These are phyloP conservation scores for Daldinia vernicosa DNA, from an alignment of 495 filamentous ascomycete species.

Conservation along the genomic window DNA sequence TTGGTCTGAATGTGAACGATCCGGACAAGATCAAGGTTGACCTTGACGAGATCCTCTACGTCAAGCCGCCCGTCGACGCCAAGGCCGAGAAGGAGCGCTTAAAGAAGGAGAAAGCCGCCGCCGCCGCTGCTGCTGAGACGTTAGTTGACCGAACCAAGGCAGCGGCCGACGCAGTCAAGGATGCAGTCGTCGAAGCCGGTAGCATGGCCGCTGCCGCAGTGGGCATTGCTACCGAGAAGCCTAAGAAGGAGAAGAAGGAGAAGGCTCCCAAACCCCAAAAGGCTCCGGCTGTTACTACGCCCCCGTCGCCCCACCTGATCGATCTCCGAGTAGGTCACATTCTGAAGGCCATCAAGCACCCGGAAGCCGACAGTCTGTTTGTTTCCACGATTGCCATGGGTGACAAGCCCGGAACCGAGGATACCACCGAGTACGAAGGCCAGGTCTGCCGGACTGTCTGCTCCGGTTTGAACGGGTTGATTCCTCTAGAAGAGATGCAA, in stretches of 20 bases:
- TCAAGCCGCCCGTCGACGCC: slow-evolving; percentile 80
- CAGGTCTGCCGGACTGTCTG: slow-evolving; percentile 93
- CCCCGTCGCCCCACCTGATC: slow-evolving; percentile 83
- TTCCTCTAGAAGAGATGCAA: slow-evolving; percentile 96
- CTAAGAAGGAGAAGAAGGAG: slow-evolving; percentile 89
- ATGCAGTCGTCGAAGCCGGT: slow-evolving; percentile 52
- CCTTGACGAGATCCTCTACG: slow-evolving; percentile 78
- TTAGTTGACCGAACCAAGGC: slow-evolving; percentile 63
- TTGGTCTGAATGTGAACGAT: slow-evolving; percentile 73
- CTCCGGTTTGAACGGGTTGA: slow-evolving; percentile 91
- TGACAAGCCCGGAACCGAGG: slow-evolving; percentile 83
- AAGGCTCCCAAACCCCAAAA: slow-evolving; percentile 76
- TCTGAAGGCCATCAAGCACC: slow-evolving; percentile 91
- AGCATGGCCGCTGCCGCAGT: slow-evolving; percentile 54
- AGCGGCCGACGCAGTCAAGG: slow-evolving; percentile 49
- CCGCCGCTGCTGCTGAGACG: slow-evolving; percentile 63
- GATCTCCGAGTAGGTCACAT: slow-evolving; percentile 97
- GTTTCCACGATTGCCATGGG: slow-evolving; percentile 98
- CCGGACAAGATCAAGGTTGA: slow-evolving; percentile 85
- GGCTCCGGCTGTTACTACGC: slow-evolving; percentile 70
- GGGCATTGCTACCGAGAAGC: slow-evolving; percentile 57
- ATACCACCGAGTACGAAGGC: slow-evolving; percentile 86
- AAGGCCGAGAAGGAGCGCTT: slow-evolving; percentile 90
- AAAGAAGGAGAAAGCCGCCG: slow-evolving; percentile 85
- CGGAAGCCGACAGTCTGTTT: slow-evolving; percentile 93